Percentiles rank a stretch among this genome's conserved stretches.
Evolutionary conservation across 1,284 basidiomycete genomes (phyloP).

Genomic region (Ustilago esculenta): DNA sequence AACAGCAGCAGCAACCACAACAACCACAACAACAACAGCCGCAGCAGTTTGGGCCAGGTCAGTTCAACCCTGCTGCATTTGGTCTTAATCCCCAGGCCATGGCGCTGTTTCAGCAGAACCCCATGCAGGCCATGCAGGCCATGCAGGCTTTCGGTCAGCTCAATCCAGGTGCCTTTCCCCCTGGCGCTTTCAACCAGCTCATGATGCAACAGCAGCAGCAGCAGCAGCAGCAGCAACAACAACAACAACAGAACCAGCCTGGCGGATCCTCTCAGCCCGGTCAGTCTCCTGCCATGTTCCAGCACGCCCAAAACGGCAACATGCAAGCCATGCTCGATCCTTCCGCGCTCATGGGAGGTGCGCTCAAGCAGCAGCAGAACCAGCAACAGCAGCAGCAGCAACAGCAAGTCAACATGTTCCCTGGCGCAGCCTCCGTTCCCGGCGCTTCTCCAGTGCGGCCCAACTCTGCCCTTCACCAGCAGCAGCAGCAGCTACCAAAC

Average conservation of each 20-base stretch:
- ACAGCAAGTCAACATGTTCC: constrained; percentile 28
- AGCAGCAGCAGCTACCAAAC: constrained; percentile 31
- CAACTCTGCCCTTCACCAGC: constrained; percentile 32
- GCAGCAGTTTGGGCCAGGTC: constrained; percentile 21
- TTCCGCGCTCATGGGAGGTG: constrained; percentile 34
- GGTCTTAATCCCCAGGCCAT: constrained; percentile 43
- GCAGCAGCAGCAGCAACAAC: constrained; percentile 23
- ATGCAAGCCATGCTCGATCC: constrained; percentile 38
- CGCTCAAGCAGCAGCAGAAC: constrained; percentile 21
- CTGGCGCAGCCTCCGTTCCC: constrained; percentile 12
- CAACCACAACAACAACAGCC: constrained; percentile 29
- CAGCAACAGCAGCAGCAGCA: constrained; percentile 26
- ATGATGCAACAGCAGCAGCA: constrained; percentile 44
- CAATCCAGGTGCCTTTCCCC: constrained; percentile 37
- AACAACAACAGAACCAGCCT: constrained; percentile 25
- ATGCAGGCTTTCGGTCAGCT: constrained; percentile 46
- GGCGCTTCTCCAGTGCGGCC: constrained; percentile 35
- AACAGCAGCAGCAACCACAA: constrained; percentile 26
- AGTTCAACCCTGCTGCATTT: constrained; percentile 36
- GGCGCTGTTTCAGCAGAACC: constrained; percentile 42
- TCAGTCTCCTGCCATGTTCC: constrained; percentile 28
- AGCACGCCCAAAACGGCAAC: constrained; percentile 28
- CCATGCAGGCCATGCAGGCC: constrained; percentile 49
- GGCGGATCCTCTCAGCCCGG: constrained; percentile 20
- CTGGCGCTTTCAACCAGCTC: constrained; percentile 39